Evolutionary conservation across 140 eudicot genomes (phyloP), one percentile per base, ranked within the genome.

Genomic region (Ambrosia hybrid): DNA sequence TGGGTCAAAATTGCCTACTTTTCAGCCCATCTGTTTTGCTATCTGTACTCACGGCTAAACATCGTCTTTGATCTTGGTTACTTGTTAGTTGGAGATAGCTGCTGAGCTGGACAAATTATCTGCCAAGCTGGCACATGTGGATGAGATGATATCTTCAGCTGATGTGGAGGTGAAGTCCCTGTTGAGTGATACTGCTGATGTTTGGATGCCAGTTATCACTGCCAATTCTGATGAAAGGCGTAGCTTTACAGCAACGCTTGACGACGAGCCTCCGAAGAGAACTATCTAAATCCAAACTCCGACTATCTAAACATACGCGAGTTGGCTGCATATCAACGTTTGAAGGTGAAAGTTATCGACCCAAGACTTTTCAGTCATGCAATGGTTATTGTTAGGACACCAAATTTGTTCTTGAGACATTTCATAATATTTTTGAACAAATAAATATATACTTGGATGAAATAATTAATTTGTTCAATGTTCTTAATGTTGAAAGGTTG

Each of bases 201-300:
- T 90, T 4, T 93, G 98, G 97, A 80, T 93, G 91, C 98, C 98
- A 0, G 91, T 93, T 61, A 85, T 93, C 26, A 90, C 98, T 37
- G 98, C 98, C 46, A 82, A 81, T 57, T 85, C 98, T 8, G 94
- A 90, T 45, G 88, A 93, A 76, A 80, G 98, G 70, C 88, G 85
- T 10, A 84, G 61, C 66, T 84, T 93, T 64, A 74, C 83, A 5
- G 63, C 95, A 41, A 33, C 83, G 4, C 67, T 74, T 17, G 79
- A 70, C 58, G 83, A 77, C 45, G 79, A 77, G 56, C 4, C 71
- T 43, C 9, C 71, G 43, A 65, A 65, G 39, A 16, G 21, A 65
- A 4, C 56, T 65, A 4, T 16, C 17, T 61, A 61, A 36, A 4
- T 58, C 65, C 14, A 9, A 9, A 9, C 41, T 21, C 38, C 63